phyloP scores from a whole-genome alignment of 1,139 yeast species.

The Blastobotrys aristatus region DNA sequence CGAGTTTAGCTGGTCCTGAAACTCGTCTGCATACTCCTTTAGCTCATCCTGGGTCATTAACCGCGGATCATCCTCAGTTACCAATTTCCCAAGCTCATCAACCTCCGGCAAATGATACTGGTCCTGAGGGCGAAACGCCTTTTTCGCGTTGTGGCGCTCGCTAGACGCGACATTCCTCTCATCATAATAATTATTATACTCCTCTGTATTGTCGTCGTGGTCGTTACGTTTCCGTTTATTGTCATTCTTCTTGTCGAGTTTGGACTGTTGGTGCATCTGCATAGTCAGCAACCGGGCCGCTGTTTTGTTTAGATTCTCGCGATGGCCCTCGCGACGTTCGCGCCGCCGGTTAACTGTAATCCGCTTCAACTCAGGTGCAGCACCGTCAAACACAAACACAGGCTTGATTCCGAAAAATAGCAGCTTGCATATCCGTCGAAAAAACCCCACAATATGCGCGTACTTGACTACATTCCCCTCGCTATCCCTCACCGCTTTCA shows the following conservation, averaged over 20 bases:
- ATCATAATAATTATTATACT: slow-evolving; percentile 27
- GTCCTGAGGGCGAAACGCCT: slow-evolving; percentile 39
- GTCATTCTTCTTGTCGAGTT: slow-evolving; percentile 17
- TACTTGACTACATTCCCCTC: slow-evolving; percentile 74
- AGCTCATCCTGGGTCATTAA: slow-evolving; percentile 71
- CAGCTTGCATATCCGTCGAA: slow-evolving; percentile 86
- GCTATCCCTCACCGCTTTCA: slow-evolving; percentile 86
- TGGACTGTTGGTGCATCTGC: slow-evolving; percentile 55
- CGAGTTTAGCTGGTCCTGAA: slow-evolving; percentile 55
- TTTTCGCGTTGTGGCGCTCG: slow-evolving; percentile 12
- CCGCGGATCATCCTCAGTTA: slow-evolving; percentile 54
- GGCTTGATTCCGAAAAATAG: slow-evolving; percentile 87
- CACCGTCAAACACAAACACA: slow-evolving; percentile 96
- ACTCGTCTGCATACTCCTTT: slow-evolving; percentile 52
- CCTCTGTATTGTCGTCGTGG: slow-evolving; percentile 21
- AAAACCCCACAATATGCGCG: slow-evolving; percentile 91
- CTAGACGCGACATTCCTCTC: slow-evolving; percentile 21
- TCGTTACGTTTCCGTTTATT: slow-evolving; percentile 11
- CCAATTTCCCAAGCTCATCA: slow-evolving; percentile 38
- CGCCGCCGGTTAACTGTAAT: slow-evolving; percentile 67
- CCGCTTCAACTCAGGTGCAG: slow-evolving; percentile 81
- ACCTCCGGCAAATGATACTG: slow-evolving; percentile 83
- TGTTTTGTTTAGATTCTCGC: slow-evolving; percentile 64
- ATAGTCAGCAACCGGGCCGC: slow-evolving; percentile 79
- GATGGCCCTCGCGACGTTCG: slow-evolving; percentile 67